Evolutionary conservation across 306 rosid species (phyloP), one percentile per base, ranked within the genome.

Genomic region (Pterocarpus santalinus): DNA sequence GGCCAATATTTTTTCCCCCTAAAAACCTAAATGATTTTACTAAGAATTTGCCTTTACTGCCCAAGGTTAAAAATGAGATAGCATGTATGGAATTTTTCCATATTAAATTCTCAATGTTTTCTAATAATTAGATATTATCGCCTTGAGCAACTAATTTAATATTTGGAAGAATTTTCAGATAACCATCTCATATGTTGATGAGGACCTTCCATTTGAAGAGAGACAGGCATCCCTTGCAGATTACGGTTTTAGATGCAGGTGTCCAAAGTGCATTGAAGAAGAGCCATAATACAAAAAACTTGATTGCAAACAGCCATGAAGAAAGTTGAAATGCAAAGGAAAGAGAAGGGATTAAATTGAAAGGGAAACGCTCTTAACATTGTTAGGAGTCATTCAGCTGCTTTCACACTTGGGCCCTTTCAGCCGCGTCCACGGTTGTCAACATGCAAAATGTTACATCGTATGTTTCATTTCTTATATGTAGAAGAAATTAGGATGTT

Each of bases 201-300:
- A 93, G 80, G 97, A 95, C 77, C 96, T 91, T 74, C 86, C 91
- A 7, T 88, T 69, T 56, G 90, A 90, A 46, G 92, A 89, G 83
- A 92, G 98, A 82, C 95, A 73, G 38, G 91, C 95, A 77, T 85
- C 91, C 67, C 98, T 92, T 88, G 96, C 92, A 81, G 98, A 94
- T 73, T 94, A 92, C 65, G 94, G 98, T 35, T 92, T 94, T 52
- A 80, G 83, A 69, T 94, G 98, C 90, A 86, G 81, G 53, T 94
- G 98, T 80, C 75, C 86, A 41, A 92, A 87, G 83, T 94, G 97
- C 83, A 69, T 87, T 70, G 78, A 65, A 84, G 92, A 91, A 85
- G 88, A 82, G 73, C 60, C 88, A 63, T 89, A 79, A 66, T 62
- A 2, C 33, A 51, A 53, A 61, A n/a, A 3, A 60, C 81, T 35